These are phyloP conservation scores for Mentha longifolia DNA, from an alignment of 257 asterid species.

Conservation along the genomic window DNA sequence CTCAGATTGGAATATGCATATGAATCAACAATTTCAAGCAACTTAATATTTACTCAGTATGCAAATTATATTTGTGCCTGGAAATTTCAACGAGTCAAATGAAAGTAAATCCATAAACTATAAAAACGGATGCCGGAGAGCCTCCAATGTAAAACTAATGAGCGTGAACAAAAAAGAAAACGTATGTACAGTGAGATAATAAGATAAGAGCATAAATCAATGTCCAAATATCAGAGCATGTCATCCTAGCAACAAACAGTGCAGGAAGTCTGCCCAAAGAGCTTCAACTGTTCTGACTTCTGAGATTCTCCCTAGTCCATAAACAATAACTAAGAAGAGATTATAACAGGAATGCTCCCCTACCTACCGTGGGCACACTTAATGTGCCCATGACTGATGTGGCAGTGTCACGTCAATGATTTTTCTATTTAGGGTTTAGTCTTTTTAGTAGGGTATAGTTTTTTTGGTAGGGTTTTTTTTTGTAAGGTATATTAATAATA, in stretches of 20 bases:
- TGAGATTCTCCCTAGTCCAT: constrained; percentile 12
- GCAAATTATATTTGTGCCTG: background rate
- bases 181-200: background rate
- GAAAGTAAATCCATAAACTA: constrained; percentile 1
- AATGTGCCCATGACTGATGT: too few species aligned
- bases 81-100: constrained; percentile 21
- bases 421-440: too few species aligned
- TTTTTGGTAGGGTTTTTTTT: too few species aligned
- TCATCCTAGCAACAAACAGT: background rate
- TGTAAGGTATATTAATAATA: too few species aligned
- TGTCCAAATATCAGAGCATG: background rate
- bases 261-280: constrained; percentile 9
- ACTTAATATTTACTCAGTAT: constrained; percentile 11
- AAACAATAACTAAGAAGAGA: constrained; percentile 12
- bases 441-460: too few species aligned
- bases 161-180: background rate
- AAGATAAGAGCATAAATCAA: constrained; percentile 21
- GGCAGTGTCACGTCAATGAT: too few species aligned
- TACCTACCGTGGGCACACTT: too few species aligned
- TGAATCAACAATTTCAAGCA: constrained; percentile 3
- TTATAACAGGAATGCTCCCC: too few species aligned
- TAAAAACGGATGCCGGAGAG: constrained; percentile 21
- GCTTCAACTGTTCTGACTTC: constrained; percentile 1
- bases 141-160: background rate
- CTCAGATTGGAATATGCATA: constrained; percentile 28